A percentile compares a stretch with the other conserved stretches of the same genome.
Evolutionary conservation across 805 yeast genomes (phyloP).

Genomic region (Candida vartiovaarae): DNA sequence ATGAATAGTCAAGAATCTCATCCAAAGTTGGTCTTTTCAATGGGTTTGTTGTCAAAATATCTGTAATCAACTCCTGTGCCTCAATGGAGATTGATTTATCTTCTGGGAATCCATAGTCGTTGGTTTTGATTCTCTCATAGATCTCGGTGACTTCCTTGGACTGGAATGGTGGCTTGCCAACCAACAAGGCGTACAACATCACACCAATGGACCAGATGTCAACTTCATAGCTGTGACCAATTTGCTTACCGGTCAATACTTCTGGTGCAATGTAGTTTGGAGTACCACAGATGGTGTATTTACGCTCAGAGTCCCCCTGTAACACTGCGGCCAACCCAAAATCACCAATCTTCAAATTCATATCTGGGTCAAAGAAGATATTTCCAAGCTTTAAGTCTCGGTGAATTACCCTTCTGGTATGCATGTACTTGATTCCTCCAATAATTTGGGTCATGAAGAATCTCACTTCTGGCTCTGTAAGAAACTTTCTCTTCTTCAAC

Average conservation of each 20-base stretch:
- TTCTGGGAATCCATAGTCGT: conserved; percentile 74
- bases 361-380: conserved; percentile 86
- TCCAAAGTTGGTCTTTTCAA: conserved; percentile 71
- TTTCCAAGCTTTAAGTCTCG: conserved; percentile 95
- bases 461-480: conserved; percentile 89
- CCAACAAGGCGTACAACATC: conserved; percentile 85
- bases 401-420: conserved; percentile 86
- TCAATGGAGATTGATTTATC: conserved; percentile 58
- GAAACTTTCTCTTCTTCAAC: conserved; percentile 72
- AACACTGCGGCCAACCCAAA: conserved; percentile 98
- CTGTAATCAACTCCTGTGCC: conserved; percentile 66
- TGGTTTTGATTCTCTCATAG: conserved; percentile 82
- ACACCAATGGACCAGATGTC: conserved; percentile 98
- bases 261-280: conserved; percentile 99
- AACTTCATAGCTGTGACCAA: conserved; percentile 91
- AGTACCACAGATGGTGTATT: conserved; percentile 95
- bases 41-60: conserved; percentile 74
- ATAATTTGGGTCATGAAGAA: conserved; percentile 85
- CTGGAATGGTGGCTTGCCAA: conserved; percentile 97
- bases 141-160: conserved; percentile 89
- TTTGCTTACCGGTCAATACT: conserved; percentile 78
- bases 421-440: conserved; percentile 92
- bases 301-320: conserved; percentile 61
- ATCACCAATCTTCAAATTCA: conserved; percentile 95
- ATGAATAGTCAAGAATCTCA: conserved; percentile 72